These are phyloP conservation scores for Shiraia bambusicola DNA, from an alignment of 2,329 filamentous ascomycete genomes.

Conservation along the genomic window DNA sequence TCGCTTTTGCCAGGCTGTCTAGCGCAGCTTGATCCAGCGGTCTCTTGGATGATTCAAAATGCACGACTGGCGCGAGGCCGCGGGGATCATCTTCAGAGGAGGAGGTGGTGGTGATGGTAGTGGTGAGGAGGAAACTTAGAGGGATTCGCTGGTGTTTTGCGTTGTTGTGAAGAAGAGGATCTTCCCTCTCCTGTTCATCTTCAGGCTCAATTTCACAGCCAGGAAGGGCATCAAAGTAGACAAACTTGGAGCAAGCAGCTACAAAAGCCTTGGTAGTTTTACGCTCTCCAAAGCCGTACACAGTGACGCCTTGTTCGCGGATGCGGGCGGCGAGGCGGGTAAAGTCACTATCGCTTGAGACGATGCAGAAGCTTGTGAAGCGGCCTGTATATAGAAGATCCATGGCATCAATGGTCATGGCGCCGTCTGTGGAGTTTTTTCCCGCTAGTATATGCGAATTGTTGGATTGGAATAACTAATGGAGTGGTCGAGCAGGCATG, in stretches of 20 bases:
- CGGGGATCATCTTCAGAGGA: too few species aligned
- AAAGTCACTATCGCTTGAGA: conserved; percentile 43
- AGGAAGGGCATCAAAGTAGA: conserved; percentile 27
- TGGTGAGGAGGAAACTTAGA: conserved; percentile 22
- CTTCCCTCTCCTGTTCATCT: conserved; percentile 13
- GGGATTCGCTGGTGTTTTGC: conserved; percentile 23
- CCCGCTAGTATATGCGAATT: conserved; percentile 34
- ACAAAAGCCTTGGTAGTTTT: conserved; percentile 30
- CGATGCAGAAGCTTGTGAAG: conserved; percentile 39
- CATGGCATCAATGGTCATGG: conserved; percentile 44
- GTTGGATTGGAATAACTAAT: conserved; percentile 28
- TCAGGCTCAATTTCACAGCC: too few species aligned
- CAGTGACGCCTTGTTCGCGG: conserved; percentile 37
- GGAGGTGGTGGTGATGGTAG: conserved; percentile 13
- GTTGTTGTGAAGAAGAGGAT: conserved; percentile 18
- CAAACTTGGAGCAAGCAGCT: conserved; percentile 32
- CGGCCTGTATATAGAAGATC: conserved; percentile 38
- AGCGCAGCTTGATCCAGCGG: conserved; percentile 19
- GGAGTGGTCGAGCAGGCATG: conserved; percentile 18
- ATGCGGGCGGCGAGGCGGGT: conserved; percentile 38
- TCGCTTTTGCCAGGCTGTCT: conserved; percentile 9
- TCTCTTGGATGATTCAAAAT: conserved; percentile 4
- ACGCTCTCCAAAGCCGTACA: conserved; percentile 40
- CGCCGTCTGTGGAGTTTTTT: conserved; percentile 37
- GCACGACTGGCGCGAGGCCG: neutral